Evolutionary conservation across 169 alveolate genomes (phyloP), one percentile per base, ranked within the genome.

Genomic region (Eimeria tenella): DNA sequence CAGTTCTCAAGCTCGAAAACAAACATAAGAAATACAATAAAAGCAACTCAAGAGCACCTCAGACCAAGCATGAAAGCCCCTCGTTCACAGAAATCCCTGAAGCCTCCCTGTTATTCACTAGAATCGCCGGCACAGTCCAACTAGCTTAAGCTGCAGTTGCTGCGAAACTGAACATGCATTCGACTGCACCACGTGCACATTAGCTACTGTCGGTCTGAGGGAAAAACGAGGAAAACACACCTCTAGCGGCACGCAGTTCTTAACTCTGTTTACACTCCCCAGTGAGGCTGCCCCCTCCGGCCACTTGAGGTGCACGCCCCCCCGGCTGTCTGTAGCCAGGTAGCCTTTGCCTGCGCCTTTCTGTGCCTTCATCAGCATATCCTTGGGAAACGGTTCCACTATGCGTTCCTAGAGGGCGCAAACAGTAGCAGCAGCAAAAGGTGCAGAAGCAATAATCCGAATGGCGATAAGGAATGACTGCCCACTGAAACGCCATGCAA

Each of bases 221-320:
- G 42, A 31, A 31, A 31, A 31, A 31, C 42, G 2, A 31, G 42
- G 2, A 31, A 50, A 50, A 10, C 94, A 4, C 58, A 88, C 94
- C 73, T 75, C 90, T 1, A 90, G 86, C 17, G 94, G 94, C 5
- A 90, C 91, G 74, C 94, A 90, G 25, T 63, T 83, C 49, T 71
- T 52, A 10, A 90, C 94, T 56, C 94, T 71, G 17, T 90, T 86
- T 19, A 62, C 74, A 53, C 94, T 90, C 55, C 79, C 77, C 9
- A 25, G 21, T 6, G 90, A 75, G 7, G 90, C 86, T 7, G 94
- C 90, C 50, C 94, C 94, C 50, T 90, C 94, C 0, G 94, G 94
- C 94, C 94, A 90, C 70, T 79, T 52, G 31, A 90, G 94, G 49
- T 90, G 94, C 17, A 58, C 86, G 19, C 25, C 55, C 63, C 88